Evolutionary conservation across 495 filamentous ascomycete species (phyloP).

Genomic region (Penicillium simplicissimum): DNA sequence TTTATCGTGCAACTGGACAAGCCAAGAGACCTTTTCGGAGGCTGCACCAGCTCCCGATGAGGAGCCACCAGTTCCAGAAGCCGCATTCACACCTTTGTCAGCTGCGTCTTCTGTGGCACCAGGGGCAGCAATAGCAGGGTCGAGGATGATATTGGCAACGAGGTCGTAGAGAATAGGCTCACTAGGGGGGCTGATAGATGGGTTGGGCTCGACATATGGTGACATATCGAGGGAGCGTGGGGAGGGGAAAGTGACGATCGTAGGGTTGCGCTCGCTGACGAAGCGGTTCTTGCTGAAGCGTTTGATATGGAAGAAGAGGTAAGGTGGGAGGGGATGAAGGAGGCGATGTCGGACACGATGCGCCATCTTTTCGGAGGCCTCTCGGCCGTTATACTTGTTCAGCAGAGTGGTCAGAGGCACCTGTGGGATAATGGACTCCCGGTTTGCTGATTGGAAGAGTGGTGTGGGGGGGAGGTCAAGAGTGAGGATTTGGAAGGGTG

Average conservation of each 20-base stretch:
- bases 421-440: constrained; percentile 95
- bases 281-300: constrained; percentile 96
- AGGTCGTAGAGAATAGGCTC: constrained; percentile 96
- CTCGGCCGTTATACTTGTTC: constrained; percentile 89
- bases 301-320: constrained; percentile 93
- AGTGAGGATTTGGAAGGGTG: constrained; percentile 84
- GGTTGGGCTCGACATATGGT: constrained; percentile 82
- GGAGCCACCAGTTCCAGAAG: constrained; percentile 56
- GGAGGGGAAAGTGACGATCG: constrained; percentile 92
- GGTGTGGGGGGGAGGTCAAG: constrained; percentile 90
- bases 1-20: constrained; percentile 60
- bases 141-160: constrained; percentile 85
- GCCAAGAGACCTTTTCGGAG: constrained; percentile 55
- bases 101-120: constrained; percentile 73
- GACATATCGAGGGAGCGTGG: constrained; percentile 77
- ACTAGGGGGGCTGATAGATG: constrained; percentile 58
- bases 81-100: constrained; percentile 78
- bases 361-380: constrained; percentile 82
- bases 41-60: constrained; percentile 45
- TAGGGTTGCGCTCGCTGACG: constrained; percentile 92
- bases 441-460: constrained; percentile 90
- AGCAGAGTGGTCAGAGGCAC: constrained; percentile 87
- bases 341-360: constrained; percentile 86
- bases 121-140: constrained; percentile 73
- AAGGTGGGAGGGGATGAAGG: constrained; percentile 89